These are phyloP conservation scores for Hirsutella minnesotensis DNA, from an alignment of 2,329 filamentous ascomycete species.

Conservation along the genomic window DNA sequence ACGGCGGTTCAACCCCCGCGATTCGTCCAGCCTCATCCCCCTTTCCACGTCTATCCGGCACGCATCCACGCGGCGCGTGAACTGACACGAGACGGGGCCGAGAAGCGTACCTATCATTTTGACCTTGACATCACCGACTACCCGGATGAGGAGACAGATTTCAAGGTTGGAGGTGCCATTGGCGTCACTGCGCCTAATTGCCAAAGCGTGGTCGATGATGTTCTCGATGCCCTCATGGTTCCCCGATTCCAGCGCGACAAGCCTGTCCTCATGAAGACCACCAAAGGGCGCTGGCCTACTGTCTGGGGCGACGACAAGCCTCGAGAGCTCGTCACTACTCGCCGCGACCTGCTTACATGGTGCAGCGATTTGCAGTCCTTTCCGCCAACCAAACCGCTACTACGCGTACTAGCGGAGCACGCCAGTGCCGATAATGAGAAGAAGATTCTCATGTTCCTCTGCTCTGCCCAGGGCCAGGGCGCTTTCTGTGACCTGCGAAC, in stretches of 20 bases:
- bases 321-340: conserved; percentile 78
- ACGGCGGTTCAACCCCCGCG: conserved; percentile 62
- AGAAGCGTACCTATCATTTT: conserved; percentile 96
- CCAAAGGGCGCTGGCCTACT: conserved; percentile 81
- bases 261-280: conserved; percentile 67
- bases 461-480: conserved; percentile 80
- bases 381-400: conserved; percentile 75
- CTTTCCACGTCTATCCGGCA: conserved; percentile 85
- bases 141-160: conserved; percentile 78
- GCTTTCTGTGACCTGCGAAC: conserved; percentile 92
- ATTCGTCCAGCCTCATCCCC: conserved; percentile 90
- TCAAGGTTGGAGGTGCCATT: conserved; percentile 92
- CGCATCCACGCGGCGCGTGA: conserved; percentile 75
- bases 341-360: conserved; percentile 89
- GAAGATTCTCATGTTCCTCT: conserved; percentile 78
- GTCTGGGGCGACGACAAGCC: conserved; percentile 91
- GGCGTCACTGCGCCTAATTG: conserved; percentile 87
- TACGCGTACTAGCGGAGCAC: conserved; percentile 78
- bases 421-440: conserved; percentile 70
- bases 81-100: conserved; percentile 75
- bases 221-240: conserved; percentile 71
- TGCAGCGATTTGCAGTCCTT: conserved; percentile 90
- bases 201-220: conserved; percentile 61
- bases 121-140: conserved; percentile 96
- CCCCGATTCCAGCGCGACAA: conserved; percentile 77